These are phyloP conservation scores for Aspergillus olivimuriae DNA, from an alignment of 495 filamentous ascomycete species.

Conservation along the genomic window DNA sequence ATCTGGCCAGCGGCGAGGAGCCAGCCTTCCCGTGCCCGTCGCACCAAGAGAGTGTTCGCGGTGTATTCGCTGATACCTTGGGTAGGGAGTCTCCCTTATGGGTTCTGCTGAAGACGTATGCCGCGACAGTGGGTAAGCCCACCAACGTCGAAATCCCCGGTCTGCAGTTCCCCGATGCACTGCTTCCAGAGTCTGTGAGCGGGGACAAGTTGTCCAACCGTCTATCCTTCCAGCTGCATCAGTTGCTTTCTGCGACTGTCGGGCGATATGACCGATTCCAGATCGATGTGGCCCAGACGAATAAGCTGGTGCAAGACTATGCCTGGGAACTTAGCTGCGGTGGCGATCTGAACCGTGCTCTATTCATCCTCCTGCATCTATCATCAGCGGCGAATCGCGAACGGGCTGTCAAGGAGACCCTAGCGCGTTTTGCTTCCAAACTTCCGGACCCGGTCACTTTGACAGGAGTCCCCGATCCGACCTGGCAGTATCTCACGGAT, in stretches of 20 bases:
- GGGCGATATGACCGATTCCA: constrained; percentile 37
- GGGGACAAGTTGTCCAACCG: constrained; percentile 65
- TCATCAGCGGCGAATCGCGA: constrained; percentile 55
- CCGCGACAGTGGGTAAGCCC: constrained; percentile 33
- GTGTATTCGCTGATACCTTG: constrained; percentile 39
- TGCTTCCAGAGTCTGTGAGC: constrained; percentile 46
- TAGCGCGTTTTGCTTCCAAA: constrained; percentile 47
- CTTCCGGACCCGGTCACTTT: constrained; percentile 51
- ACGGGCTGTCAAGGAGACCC: constrained; percentile 59
- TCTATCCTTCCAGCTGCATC: constrained; percentile 74
- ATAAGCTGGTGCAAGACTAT: constrained; percentile 62
- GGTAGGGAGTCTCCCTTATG: constrained; percentile 72
- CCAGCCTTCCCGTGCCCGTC: constrained; percentile 53
- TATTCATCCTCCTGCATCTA: constrained; percentile 75
- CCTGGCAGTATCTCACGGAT: constrained; percentile 51
- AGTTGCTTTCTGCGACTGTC: constrained; percentile 47
- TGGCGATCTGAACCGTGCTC: constrained; percentile 59
- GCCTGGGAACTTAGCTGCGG: constrained; percentile 64
- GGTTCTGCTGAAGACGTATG: constrained; percentile 75
- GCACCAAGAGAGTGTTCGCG: constrained; percentile 50
- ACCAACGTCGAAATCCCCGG: constrained; percentile 10
- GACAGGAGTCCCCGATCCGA: constrained; percentile 35
- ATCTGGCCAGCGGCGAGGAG: constrained; percentile 58
- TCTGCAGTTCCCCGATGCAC: constrained; percentile 29
- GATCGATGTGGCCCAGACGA: constrained; percentile 41